phyloP scores from a whole-genome alignment of 441 rosid species.

The Erysimum cheiri region DNA sequence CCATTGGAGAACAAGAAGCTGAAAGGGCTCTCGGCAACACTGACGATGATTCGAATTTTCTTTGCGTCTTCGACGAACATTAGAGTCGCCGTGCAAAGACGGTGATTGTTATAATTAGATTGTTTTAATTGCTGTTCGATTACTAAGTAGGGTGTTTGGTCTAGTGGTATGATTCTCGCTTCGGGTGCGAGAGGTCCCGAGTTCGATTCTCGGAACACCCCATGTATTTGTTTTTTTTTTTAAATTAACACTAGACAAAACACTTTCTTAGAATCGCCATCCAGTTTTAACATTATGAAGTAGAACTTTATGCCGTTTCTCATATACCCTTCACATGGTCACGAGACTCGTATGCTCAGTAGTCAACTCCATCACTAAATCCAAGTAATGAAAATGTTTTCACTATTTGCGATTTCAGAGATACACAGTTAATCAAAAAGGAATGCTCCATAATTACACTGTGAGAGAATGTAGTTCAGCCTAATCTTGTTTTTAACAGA shows the following conservation, averaged over 20 bases:
- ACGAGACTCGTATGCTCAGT: too few species aligned
- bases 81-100: background rate
- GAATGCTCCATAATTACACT: slow-evolving; percentile 10
- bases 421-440: background rate
- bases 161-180: slow-evolving; percentile 75
- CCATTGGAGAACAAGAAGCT: slow-evolving; percentile 50
- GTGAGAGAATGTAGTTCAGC: slow-evolving; percentile 14
- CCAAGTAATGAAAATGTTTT: background rate
- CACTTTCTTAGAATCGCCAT: background rate
- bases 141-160: slow-evolving; percentile 50
- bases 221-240: background rate
- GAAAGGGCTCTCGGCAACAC: background rate
- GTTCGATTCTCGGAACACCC: slow-evolving; percentile 80
- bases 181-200: slow-evolving; percentile 79
- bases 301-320: too few species aligned
- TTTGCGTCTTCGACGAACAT: background rate
- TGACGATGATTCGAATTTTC: slow-evolving; percentile 25
- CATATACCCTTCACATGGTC: too few species aligned
- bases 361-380: background rate
- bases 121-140: accelerated
- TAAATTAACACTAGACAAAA: background rate
- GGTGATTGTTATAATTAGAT: accelerated
- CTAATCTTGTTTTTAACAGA: slow-evolving; percentile 13
- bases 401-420: background rate
- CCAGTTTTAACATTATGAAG: background rate